phyloP scores from a whole-genome alignment of 768 basidiomycete genomes.

The Suillus variegatus region DNA sequence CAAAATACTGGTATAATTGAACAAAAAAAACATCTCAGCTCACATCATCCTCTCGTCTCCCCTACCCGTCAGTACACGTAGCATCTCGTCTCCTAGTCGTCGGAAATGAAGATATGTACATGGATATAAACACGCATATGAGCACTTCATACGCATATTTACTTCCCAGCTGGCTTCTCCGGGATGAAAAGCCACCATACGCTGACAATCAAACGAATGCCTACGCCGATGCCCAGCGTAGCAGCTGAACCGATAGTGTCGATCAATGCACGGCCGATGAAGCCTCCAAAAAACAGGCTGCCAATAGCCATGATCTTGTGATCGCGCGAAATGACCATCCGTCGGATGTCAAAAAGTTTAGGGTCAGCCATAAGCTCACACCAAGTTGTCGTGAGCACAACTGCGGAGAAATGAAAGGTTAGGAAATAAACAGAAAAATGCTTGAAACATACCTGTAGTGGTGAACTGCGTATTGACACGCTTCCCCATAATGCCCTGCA shows the following conservation, averaged over 20 bases:
- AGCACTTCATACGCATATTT: neutral
- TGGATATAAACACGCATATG: neutral
- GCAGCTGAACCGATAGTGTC: slow-evolving; percentile 60
- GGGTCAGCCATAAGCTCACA: slow-evolving; percentile 87
- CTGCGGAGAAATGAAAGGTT: slow-evolving; percentile 33
- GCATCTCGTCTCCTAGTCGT: neutral
- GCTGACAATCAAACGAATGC: slow-evolving; percentile 60
- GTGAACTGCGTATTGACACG: slow-evolving; percentile 78
- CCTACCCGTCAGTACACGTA: neutral
- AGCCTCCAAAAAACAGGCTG: slow-evolving; percentile 77
- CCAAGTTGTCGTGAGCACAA: slow-evolving; percentile 87
- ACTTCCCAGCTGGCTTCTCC: slow-evolving; percentile 17
- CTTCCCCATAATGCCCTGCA: slow-evolving; percentile 88
- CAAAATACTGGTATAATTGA: neutral
- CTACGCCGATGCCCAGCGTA: slow-evolving; percentile 67
- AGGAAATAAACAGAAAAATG: neutral
- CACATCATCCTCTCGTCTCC: neutral
- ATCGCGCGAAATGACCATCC: slow-evolving; percentile 61
- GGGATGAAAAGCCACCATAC: slow-evolving; percentile 70
- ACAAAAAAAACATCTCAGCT: too few species aligned
- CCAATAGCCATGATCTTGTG: slow-evolving; percentile 67
- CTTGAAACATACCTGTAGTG: slow-evolving; percentile 59
- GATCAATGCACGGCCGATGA: slow-evolving; percentile 61
- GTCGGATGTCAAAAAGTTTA: slow-evolving; percentile 59
- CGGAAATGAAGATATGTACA: neutral